These are phyloP conservation scores for Zopfia rhizophila DNA, from an alignment of 2,329 filamentous ascomycete genomes.

Conservation along the genomic window DNA sequence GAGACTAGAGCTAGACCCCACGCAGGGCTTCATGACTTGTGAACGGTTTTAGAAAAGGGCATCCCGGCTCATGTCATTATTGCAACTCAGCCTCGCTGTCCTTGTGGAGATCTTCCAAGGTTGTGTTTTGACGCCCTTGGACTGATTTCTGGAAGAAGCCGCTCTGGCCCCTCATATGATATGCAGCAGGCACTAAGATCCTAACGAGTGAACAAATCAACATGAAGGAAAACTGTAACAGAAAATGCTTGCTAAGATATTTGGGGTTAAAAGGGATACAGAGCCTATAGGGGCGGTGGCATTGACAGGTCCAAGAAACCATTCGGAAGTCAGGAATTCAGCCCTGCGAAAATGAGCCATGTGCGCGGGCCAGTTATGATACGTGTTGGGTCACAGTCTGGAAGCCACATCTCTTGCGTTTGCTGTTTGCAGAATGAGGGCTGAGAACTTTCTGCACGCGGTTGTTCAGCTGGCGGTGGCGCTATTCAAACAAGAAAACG, in stretches of 20 bases:
- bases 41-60: conserved; percentile 32
- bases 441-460: conserved; percentile 23
- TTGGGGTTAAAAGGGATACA: conserved; percentile 4
- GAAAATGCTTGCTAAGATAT: conserved; percentile 19
- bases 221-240: conserved; percentile 9
- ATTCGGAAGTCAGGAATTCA: conserved; percentile 19
- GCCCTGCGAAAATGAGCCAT: conserved; percentile 21
- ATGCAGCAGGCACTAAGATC: conserved; percentile 17
- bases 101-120: conserved; percentile 32
- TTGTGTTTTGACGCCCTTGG: conserved; percentile 19
- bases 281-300: conserved; percentile 36
- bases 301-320: conserved; percentile 26
- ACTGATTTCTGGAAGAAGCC: conserved; percentile 16
- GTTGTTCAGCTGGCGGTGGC: conserved; percentile 36
- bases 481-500: too few relatives aligned
- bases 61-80: conserved; percentile 33
- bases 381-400: conserved; percentile 25
- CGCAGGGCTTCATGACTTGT: conserved; percentile 30
- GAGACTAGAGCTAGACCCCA: conserved; percentile 26
- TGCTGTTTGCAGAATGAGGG: conserved; percentile 28
- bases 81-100: conserved; percentile 42
- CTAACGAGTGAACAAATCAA: conserved; percentile 34
- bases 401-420: conserved; percentile 29
- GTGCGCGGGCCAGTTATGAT: conserved; percentile 13
- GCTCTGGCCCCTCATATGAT: conserved; percentile 26